Conservation (phyloP, 768 basidiomycete species). For the Leucosporidium yakuticum region DNA sequence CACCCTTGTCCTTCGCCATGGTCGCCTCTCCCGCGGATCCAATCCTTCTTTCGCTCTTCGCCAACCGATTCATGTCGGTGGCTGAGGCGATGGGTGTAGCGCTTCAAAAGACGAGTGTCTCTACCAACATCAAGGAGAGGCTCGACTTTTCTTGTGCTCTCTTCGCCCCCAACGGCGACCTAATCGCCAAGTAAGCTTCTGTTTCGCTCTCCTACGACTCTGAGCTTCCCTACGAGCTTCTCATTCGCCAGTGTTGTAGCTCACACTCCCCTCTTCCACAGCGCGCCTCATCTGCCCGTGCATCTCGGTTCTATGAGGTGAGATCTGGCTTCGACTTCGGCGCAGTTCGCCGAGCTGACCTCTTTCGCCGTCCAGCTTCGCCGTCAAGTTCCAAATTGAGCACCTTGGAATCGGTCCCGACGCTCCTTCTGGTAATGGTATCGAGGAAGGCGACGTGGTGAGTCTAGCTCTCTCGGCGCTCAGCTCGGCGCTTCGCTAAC, state of each 20-base stretch:
- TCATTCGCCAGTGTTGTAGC: not conserved
- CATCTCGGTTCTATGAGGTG: constrained; percentile 9
- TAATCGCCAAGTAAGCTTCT: constrained; percentile 85
- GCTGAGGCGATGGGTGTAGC: constrained; percentile 17
- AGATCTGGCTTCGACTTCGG: too few species aligned
- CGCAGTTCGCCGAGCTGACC: too few species aligned
- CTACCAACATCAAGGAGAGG: constrained; percentile 90
- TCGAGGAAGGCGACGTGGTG: too few species aligned
- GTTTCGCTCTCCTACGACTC: too few species aligned
- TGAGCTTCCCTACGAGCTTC: too few species aligned
- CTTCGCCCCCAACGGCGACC: constrained; percentile 84
- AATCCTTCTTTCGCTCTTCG: constrained; percentile 81
- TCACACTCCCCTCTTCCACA: not conserved
- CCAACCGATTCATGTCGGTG: constrained; percentile 95
- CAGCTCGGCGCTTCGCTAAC: too few species aligned
- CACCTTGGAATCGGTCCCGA: too few species aligned
- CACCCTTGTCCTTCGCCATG: not conserved
- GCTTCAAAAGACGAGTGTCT: constrained; percentile 9
- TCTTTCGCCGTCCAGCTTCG: too few species aligned
- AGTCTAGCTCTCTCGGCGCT: too few species aligned
- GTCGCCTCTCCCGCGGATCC: constrained; percentile 54
- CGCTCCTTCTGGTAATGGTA: too few species aligned
- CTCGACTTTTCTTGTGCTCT: constrained; percentile 92
- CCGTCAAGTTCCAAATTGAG: too few species aligned
- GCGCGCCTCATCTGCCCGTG: constrained; percentile 18